Conservation (phyloP, 163 green algal species). For the Coccomyxa subellipsoidea region DNA sequence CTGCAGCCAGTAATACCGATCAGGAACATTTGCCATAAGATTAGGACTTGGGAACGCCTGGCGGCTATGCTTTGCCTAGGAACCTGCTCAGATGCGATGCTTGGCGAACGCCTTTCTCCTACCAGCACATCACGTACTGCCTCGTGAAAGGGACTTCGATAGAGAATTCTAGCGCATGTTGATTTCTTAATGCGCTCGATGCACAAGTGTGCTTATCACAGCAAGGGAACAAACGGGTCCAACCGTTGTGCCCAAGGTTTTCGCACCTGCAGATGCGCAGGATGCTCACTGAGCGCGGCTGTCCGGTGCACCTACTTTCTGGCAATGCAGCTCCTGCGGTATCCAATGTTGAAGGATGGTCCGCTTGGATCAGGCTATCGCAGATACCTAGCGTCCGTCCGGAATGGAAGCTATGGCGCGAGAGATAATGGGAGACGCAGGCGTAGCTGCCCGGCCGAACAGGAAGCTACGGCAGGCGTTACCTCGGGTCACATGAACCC, state of each 20-base stretch:
- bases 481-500: not conserved
- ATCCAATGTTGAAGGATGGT: not conserved
- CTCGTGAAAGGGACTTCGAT: too few species aligned
- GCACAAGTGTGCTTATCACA: too few species aligned
- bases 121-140: too few species aligned
- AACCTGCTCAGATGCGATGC: too few species aligned
- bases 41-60: not conserved
- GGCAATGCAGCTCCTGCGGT: not conserved
- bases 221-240: too few species aligned
- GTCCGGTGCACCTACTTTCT: not conserved
- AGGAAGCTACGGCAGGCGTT: not conserved
- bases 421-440: not conserved
- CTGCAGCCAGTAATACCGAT: not conserved
- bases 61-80: too few species aligned
- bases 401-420: not conserved
- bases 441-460: not conserved
- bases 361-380: not conserved
- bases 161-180: too few species aligned
- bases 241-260: not conserved
- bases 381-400: not conserved
- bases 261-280: not conserved
- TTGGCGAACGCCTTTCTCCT: too few species aligned
- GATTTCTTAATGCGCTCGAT: too few species aligned
- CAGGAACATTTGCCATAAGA: not conserved
- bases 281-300: not conserved